These are phyloP conservation scores for Piper betle DNA, from an alignment of 164 flowering plant genomes.

Conservation along the genomic window DNA sequence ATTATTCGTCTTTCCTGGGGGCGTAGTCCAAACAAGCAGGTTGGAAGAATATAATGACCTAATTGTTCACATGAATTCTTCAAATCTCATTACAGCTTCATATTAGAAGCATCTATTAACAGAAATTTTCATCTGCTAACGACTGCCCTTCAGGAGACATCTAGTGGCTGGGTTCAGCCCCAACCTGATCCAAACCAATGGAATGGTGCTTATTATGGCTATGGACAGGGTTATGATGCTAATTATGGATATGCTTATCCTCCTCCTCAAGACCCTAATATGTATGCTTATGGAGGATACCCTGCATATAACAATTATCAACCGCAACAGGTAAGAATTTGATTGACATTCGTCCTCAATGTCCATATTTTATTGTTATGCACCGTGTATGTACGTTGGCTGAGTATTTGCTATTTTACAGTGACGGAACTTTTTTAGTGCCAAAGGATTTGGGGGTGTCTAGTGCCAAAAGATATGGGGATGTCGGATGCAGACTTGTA, in stretches of 20 bases:
- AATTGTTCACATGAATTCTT: background rate
- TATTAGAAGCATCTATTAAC: no score
- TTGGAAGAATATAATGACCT: conserved; percentile 3
- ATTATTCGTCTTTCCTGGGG: conserved; percentile 80
- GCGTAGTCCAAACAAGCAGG: conserved; percentile 74
- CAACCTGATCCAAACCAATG: conserved; percentile 55
- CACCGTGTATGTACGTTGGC: background rate
- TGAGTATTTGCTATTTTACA: background rate
- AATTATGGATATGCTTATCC: conserved; percentile 53
- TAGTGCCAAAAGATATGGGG: no score
- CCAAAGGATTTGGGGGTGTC: no score
- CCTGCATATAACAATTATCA: conserved; percentile 52
- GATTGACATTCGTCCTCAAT: no score
- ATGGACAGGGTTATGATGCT: conserved; percentile 45
- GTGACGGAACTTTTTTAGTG: no score
- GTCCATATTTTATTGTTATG: background rate
- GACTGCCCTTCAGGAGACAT: background rate
- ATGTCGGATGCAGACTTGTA: no score
- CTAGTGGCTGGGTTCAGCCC: conserved; percentile 21
- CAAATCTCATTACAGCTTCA: no score
- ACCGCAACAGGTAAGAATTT: conserved; percentile 47
- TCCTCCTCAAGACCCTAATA: conserved; percentile 55
- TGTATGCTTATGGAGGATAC: conserved; percentile 50
- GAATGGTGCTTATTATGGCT: conserved; percentile 46
- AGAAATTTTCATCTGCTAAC: background rate